phyloP scores from a whole-genome alignment of 176 grass and related monocot genomes.

The Canna indica region DNA sequence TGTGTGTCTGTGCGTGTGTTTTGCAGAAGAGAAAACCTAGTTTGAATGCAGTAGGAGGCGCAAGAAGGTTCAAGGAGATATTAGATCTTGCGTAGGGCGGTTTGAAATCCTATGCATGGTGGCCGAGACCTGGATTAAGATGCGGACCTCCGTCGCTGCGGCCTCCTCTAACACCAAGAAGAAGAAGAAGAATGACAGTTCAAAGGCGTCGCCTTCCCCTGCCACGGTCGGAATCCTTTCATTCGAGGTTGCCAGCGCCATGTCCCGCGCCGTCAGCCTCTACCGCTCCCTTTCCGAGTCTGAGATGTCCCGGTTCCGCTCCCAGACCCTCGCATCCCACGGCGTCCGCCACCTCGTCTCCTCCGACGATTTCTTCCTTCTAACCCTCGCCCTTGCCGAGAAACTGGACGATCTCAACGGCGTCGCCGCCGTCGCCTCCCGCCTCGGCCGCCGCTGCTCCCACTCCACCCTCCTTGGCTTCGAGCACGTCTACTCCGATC shows the following conservation, averaged over 20 bases:
- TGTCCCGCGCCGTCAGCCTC: slow-evolving; percentile 63
- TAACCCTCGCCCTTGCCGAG: slow-evolving; percentile 76
- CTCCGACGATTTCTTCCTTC: slow-evolving; percentile 58
- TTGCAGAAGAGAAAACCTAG: neutral
- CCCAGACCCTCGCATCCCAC: slow-evolving; percentile 43
- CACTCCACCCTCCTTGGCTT: slow-evolving; percentile 55
- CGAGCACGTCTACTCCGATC: slow-evolving; percentile 89
- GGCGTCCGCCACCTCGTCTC: slow-evolving; percentile 71
- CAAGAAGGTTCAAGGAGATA: neutral
- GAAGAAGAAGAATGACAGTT: slow-evolving; percentile 33
- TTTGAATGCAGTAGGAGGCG: neutral
- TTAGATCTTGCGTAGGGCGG: neutral
- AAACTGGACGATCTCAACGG: slow-evolving; percentile 80
- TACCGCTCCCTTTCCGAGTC: slow-evolving; percentile 72
- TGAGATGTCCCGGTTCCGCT: slow-evolving; percentile 43
- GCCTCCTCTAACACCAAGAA: slow-evolving; percentile 23
- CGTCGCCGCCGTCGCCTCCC: slow-evolving; percentile 55
- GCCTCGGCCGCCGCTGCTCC: slow-evolving; percentile 70
- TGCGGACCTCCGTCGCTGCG: slow-evolving; percentile 32
- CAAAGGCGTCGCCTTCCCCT: slow-evolving; percentile 2
- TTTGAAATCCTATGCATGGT: slow-evolving; percentile 29
- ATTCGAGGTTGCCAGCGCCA: slow-evolving; percentile 83
- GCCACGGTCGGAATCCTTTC: slow-evolving; percentile 64
- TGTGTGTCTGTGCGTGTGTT: neutral
- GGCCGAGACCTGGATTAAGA: slow-evolving; percentile 62